These are phyloP conservation scores for Aspergillus glaucus DNA, from an alignment of 2,329 filamentous ascomycete species.

Conservation along the genomic window DNA sequence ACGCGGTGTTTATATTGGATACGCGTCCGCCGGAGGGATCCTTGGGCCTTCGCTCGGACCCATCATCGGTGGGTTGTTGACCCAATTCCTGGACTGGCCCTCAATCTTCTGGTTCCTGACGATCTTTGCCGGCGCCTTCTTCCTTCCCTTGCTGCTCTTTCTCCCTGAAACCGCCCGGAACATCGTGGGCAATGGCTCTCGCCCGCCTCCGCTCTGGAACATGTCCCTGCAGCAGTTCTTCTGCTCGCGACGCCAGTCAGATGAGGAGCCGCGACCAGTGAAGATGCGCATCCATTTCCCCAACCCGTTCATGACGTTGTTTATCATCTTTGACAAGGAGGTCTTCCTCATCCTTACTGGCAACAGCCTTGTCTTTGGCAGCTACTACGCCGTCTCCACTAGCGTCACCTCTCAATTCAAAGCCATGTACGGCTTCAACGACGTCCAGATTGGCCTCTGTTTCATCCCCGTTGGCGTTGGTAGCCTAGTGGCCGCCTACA, in stretches of 20 bases:
- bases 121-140: constrained; percentile 42
- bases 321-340: constrained; percentile 28
- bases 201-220: constrained; percentile 19
- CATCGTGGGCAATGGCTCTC: constrained; percentile 31
- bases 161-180: constrained; percentile 47
- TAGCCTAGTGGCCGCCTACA: constrained; percentile 24
- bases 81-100: constrained; percentile 60
- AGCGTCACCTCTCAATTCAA: constrained; percentile 39
- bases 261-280: constrained; percentile 5
- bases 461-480: constrained; percentile 15
- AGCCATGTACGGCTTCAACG: constrained; percentile 13
- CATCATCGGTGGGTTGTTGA: constrained; percentile 58
- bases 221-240: constrained; percentile 1
- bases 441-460: constrained; percentile 19
- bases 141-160: constrained; percentile 50
- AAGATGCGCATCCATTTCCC: constrained; percentile 10
- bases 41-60: constrained; percentile 48
- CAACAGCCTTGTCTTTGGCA: constrained; percentile 36
- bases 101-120: constrained; percentile 64
- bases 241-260: background rate
- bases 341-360: constrained; percentile 28
- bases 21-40: constrained; percentile 55
- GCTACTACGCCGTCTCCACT: constrained; percentile 40
- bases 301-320: constrained; percentile 19
- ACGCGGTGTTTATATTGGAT: constrained; percentile 66